These are phyloP conservation scores for Cetradonia linearis DNA, from an alignment of 495 filamentous ascomycete genomes.

Conservation along the genomic window DNA sequence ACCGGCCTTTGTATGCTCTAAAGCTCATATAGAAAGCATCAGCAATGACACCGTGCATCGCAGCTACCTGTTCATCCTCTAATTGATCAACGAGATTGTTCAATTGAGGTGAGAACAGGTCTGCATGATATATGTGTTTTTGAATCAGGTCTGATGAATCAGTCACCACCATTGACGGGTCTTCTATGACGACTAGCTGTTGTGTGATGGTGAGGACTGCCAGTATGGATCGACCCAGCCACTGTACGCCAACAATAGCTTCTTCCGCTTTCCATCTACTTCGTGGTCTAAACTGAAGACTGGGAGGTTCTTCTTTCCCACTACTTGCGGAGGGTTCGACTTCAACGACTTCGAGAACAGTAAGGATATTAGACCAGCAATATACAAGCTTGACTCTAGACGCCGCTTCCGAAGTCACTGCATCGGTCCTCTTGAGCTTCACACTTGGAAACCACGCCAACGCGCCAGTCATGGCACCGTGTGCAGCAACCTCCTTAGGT, in stretches of 20 bases:
- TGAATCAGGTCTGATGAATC: constrained; percentile 88
- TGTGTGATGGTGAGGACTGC: constrained; percentile 89
- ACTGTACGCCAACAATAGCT: constrained; percentile 92
- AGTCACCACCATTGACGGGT: constrained; percentile 75
- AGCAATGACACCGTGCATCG: constrained; percentile 91
- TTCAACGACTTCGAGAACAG: constrained; percentile 77
- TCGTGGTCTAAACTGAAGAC: constrained; percentile 66
- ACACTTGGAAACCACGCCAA: constrained; percentile 96
- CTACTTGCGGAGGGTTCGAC: constrained; percentile 50
- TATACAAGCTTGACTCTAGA: constrained; percentile 88
- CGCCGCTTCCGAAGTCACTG: constrained; percentile 35
- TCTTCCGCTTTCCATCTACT: constrained; percentile 91
- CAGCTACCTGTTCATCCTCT: constrained; percentile 67
- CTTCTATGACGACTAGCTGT: constrained; percentile 83
- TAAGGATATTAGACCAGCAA: constrained; percentile 95
- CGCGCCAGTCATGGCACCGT: constrained; percentile 85
- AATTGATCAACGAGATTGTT: constrained; percentile 75
- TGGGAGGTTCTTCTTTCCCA: constrained; percentile 58
- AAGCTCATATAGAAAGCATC: constrained; percentile 99
- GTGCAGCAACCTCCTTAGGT: constrained; percentile 79
- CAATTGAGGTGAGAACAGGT: constrained; percentile 77
- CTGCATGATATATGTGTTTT: constrained; percentile 83
- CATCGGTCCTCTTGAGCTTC: constrained; percentile 67
- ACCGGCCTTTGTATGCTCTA: constrained; percentile 82
- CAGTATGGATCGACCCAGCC: constrained; percentile 89